Percentiles rank a stretch among this genome's conserved stretches.
Conservation (phyloP, 2,329 filamentous ascomycete genomes). For the Neopestalotiopsis rosae region DNA sequence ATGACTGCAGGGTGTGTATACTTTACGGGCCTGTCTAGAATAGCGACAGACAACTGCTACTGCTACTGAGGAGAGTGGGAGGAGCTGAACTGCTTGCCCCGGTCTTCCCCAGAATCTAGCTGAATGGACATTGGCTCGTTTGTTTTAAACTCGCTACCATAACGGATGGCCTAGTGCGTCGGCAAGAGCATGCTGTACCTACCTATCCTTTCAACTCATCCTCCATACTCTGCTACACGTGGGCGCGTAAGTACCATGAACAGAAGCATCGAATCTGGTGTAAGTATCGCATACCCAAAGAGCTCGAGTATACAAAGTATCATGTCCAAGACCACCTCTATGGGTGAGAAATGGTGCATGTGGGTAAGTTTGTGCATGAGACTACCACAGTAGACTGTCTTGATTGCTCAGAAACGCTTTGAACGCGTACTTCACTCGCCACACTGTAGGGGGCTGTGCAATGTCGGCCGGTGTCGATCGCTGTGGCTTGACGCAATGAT, state of each 20-base stretch:
- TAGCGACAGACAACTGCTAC: too few relatives aligned
- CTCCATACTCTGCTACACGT: too few relatives aligned
- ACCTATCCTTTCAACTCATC: background rate
- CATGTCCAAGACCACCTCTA: background rate
- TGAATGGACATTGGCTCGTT: constrained; percentile 4
- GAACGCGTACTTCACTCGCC: constrained; percentile 4
- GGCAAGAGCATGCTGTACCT: background rate
- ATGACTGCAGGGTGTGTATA: background rate
- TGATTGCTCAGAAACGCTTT: background rate
- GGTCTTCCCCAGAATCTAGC: background rate
- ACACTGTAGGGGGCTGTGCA: constrained; percentile 14
- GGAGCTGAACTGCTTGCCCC: background rate
- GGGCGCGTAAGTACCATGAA: background rate
- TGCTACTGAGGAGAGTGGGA: background rate
- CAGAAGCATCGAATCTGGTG: background rate
- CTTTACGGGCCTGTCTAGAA: background rate
- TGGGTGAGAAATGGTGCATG: background rate
- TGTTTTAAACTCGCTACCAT: background rate
- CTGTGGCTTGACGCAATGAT: constrained; percentile 15
- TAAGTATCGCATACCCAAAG: constrained; percentile 6
- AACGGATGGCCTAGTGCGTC: background rate
- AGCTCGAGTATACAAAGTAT: background rate
- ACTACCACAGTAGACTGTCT: background rate
- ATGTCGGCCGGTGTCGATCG: constrained; percentile 2
- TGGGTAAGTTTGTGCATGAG: background rate